Evolutionary conservation across 257 asterid genomes (phyloP), one percentile per base, ranked within the genome.

Genomic region (Gentiana straminea): DNA sequence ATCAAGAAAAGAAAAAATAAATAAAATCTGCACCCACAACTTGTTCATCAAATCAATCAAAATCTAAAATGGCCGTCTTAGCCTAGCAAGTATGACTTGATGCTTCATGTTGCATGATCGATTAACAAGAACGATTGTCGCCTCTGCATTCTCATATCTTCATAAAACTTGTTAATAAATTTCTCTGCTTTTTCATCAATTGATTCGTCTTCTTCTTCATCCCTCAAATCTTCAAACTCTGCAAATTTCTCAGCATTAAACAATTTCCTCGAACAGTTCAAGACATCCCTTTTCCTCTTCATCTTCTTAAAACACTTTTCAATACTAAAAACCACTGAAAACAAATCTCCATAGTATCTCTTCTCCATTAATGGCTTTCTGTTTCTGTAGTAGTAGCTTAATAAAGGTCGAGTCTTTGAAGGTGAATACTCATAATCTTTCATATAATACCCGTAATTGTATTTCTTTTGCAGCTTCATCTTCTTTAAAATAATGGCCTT

Each of bases 151-250:
- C 79, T 87, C 69, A 87, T 84, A 39, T 87, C 86, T 61, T 82
- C 77, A 74, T 87, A 87, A 57, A 82, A 87, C 55, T 66, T 84
- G 78, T 72, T 80, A 68, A 84, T 87, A 54, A 87, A 84, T 33
- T 68, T 79, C 81, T 84, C 93, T 49, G 96, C 93, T 47, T 80
- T 82, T 66, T 84, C 93, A 73, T 84, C 94, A 72, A 87, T 80
- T 12, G 74, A 73, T 35, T 72, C 78, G 3, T 67, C 79, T 1
- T n/a, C 79, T 12, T 68, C 81, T 2, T 63, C 79, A 2, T 57
- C 64, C 50, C 49, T n/a, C 35, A 67, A 68, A 35, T 60, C 74
- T 33, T 64, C 44, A 3, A n/a, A 34, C 54, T 55, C 67, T 33
- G 46, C 34, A 54, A 65, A 24, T 44, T 68, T 48, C 57, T 66